A percentile compares a stretch with the other conserved stretches of the same genome.
phyloP scores from a whole-genome alignment of 139 green algal genomes.

The Closterium sp. region DNA sequence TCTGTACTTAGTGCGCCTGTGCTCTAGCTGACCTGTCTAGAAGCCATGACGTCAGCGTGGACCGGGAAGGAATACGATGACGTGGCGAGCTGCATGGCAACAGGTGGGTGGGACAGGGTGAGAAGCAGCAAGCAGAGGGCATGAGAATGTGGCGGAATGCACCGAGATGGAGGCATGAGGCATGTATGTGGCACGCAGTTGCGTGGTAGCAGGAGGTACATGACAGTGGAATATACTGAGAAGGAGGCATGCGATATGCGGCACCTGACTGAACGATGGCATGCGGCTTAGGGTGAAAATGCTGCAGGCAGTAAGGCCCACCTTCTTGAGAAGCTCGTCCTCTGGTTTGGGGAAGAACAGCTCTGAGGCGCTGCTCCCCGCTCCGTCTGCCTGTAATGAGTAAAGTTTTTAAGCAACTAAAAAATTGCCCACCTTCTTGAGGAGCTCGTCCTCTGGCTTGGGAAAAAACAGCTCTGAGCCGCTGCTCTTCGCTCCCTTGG shows the following conservation, averaged over 20 bases:
- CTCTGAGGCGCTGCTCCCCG: constrained; percentile 12
- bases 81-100: constrained; percentile 32
- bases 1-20: too few species aligned
- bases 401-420: too few species aligned
- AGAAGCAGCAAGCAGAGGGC: constrained; percentile 1
- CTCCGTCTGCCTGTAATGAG: neutral
- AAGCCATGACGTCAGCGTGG: constrained; percentile 20
- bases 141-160: too few species aligned
- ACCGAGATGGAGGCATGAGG: too few species aligned
- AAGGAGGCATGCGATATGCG: too few species aligned
- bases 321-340: constrained; percentile 80
- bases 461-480: constrained; percentile 66
- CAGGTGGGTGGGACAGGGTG: constrained; percentile 17
- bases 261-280: too few species aligned
- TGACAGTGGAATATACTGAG: too few species aligned
- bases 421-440: constrained; percentile 59
- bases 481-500: neutral
- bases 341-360: constrained; percentile 82
- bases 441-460: constrained; percentile 83
- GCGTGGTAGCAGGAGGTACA: too few species aligned
- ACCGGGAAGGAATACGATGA: constrained; percentile 72
- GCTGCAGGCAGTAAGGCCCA: too few species aligned
- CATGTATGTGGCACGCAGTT: too few species aligned
- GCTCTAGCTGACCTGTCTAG: constrained; percentile 22
- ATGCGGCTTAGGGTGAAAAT: too few species aligned